These are phyloP conservation scores for Pharus latifolius DNA, from an alignment of 176 grass and related monocot species.

Conservation along the genomic window DNA sequence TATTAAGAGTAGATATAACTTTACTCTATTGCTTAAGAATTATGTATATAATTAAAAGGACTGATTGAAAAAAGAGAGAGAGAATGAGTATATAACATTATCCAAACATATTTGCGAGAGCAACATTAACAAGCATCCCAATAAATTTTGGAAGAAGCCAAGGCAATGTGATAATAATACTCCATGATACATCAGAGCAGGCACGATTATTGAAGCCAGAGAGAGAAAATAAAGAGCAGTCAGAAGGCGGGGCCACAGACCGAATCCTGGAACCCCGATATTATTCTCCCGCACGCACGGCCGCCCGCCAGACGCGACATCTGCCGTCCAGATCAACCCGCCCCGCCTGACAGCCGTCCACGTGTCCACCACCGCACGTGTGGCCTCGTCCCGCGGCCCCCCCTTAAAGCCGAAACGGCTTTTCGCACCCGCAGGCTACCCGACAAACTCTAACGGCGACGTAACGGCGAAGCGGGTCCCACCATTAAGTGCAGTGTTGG, in stretches of 20 bases:
- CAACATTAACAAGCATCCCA: too few species aligned
- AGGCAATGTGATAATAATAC: too few species aligned
- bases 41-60: too few species aligned
- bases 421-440: neutral
- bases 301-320: neutral
- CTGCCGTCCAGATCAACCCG: neutral
- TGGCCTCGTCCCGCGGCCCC: constrained; percentile 1
- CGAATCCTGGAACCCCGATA: neutral
- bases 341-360: neutral
- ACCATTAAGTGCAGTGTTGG: neutral
- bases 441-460: neutral
- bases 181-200: too few species aligned
- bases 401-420: neutral
- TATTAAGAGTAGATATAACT: too few species aligned
- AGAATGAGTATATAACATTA: too few species aligned
- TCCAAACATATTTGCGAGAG: too few species aligned
- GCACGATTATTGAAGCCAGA: too few species aligned
- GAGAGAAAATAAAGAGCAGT: too few species aligned
- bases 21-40: too few species aligned
- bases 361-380: constrained; percentile 16
- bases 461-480: neutral
- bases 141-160: too few species aligned
- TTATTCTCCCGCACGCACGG: neutral
- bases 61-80: too few species aligned
- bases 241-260: neutral